Base-by-base conservation (phyloP, 768 basidiomycete species). In the Serpula lacrymans region DNA sequence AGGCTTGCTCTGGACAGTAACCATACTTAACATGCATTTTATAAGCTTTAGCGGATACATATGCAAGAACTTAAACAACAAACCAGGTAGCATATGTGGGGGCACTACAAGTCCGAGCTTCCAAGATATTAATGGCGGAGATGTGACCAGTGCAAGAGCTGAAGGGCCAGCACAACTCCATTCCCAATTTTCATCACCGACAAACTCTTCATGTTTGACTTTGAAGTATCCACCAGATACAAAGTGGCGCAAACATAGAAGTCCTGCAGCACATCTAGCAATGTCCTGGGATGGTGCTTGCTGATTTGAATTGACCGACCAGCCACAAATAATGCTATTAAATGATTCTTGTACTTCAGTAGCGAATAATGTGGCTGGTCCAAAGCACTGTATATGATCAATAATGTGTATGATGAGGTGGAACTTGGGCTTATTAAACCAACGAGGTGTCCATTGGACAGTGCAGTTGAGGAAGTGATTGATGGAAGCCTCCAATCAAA, bases 371-470 rank as follows among this genome's bases (percentile, higher is more conserved):
- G 69, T 67, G 0, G 68, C 68, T 17, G 67, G 71, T 0, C 68
- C 70, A 56, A 72, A 72, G 0, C 59, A 48, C 0, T 53, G 39
- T 27, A 74, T 65, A 40, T 72, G 64, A 0, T 45, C 40, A 1
- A 59, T 55, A 1, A 73, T 46, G 44, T 74, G 70, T 1, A 62
- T 24, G 4, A 72, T 25, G 18, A 71, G 51, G 30, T 74, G 70
- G 43, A 72, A 70, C 40, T 72, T 74, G 1, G 67, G 60, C 44
- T 73, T 72, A 39, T 67, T 68, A 47, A 70, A 69, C 64, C 61
- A 70, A 9, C 30, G 50, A 17, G 42, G 42, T 5, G 55, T 61
- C 55, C 55, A 59, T 2, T 24, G 42, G 5, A 57, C 61, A 0
- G 63, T 60, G 12, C 52, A 51, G 5, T 48, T 32, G 3, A 73